Evolutionary conservation across 2,329 filamentous ascomycete genomes (phyloP), one percentile per base, ranked within the genome.

Genomic region (Allantophomopsis lycopodina): DNA sequence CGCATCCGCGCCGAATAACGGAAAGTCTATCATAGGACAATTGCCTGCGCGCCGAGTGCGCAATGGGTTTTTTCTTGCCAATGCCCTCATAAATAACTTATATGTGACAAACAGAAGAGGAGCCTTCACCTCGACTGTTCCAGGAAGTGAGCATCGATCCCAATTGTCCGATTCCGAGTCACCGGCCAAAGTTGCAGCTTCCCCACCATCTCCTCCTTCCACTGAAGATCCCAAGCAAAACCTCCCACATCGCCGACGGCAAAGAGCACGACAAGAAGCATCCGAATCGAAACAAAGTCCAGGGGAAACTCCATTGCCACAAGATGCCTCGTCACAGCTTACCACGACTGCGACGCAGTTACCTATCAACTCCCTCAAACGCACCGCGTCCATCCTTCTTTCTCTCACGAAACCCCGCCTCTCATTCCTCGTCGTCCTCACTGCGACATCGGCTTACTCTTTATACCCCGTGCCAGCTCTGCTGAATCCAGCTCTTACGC

Each of bases 391-490:
- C 16, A 79, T 85, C 21, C 86, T 86, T 52, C 79, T 98, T 46
- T 84, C 91, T 18, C 78, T 98, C 48, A 83, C 88, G n/a, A 98
- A 98, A 58, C 91, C 91, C 3, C 86, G 89, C 39, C 76, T 98
- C 37, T 89, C 86, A 7, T 82, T 93, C 50, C 77, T 98, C 36
- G 82, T 98, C 45, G 82, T 94, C 23, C 77, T 98, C 36, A 86
- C 86, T 0, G 85, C 89, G 20, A 94, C 91, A 58, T 83, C 84
- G 2, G 76, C 89, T 3, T 98, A 96, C 60, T 85, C 86, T 13
- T 69, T 98, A 41, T 98, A 95, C 58, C 91, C 91, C 0, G 83
- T 94, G 2, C 88, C 89, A 2, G 80, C 85, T 40, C 77, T 96
- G 46, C 76, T 98, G 39, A 73, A 75, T 32, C 76, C 83, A 8